Base-by-base conservation (phyloP, 2,329 filamentous ascomycete genomes). In the Zymoseptoria brevis region DNA sequence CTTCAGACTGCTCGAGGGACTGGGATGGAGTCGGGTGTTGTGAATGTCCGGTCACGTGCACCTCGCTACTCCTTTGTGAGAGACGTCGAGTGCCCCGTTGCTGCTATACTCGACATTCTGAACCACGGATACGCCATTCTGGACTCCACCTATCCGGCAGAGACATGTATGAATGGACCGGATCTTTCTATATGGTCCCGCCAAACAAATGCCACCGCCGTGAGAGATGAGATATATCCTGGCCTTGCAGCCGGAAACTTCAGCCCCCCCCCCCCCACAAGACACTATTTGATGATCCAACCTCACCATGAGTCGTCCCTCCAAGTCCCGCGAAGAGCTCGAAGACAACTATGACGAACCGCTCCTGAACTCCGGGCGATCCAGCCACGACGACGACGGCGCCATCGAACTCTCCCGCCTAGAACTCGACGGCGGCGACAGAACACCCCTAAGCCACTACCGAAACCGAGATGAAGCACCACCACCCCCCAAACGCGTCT, bases 311-410 rank as follows among this genome's bases (percentile, higher is more conserved):
- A 66, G 60, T 57, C 60, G 59, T 35, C 35, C 35, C 4, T 45
- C 35, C 35, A 45, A 45, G 35, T 45, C 35, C 35, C 35, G 35
- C 35, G 35, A 45, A 52, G 57, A 60, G 45, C 54, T 55, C 30
- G 26, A 56, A 29, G 60, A 60, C 19, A 59, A 65, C n/a, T 61
- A 64, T 53, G 58, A 64, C 22, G 60, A 62, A 54, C 66, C 64
- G 4, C 63, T 68, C 45, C 59, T 68, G 54, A 61, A 66, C 50
- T 50, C 60, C n/a, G 62, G 49, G 19, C 57, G 64, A 16, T 35
- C 59, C 2, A 65, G 63, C 50, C 60, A 60, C 24, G 61, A 62
- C 55, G 62, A 62, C 30, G 60, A 64, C 30, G 53, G 21, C 11
- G 62, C 62, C 41, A 57, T 65, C 30, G 63, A 63, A 56, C 61